Conservation (phyloP, 148 eudicot genomes). For the Rhododendron molle region DNA sequence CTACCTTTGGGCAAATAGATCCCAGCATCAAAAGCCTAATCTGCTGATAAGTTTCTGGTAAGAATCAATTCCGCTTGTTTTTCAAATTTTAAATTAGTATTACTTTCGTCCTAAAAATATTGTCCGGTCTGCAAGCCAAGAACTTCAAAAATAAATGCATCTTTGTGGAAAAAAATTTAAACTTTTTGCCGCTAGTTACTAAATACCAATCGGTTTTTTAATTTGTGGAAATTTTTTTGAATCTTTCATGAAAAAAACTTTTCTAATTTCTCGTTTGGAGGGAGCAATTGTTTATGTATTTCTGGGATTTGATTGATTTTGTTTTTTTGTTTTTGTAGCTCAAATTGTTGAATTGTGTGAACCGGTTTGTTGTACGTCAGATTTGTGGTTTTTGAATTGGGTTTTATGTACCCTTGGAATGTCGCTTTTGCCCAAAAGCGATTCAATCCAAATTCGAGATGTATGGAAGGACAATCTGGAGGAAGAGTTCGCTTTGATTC, state of each 20-base stretch:
- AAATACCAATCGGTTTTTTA: background rate
- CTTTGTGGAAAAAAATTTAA: background rate
- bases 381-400: constrained; percentile 7
- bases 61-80: background rate
- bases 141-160: background rate
- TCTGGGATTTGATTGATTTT: background rate
- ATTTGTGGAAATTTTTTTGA: too few species aligned
- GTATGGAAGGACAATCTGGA: constrained; percentile 45
- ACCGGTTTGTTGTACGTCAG: background rate
- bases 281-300: background rate
- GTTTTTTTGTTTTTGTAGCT: background rate
- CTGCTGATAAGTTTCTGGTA: background rate
- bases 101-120: background rate
- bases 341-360: background rate
- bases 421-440: constrained; percentile 39
- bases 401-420: constrained; percentile 13
- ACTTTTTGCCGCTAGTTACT: background rate
- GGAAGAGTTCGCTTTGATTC: constrained; percentile 39
- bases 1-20: background rate
- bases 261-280: background rate
- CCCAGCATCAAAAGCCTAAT: background rate
- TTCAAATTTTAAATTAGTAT: background rate
- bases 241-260: background rate
- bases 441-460: constrained; percentile 38
- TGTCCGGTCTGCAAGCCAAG: background rate